Percentiles rank a stretch among this genome's conserved stretches.
These are phyloP conservation scores for Verbascum thapsus DNA, from an alignment of 257 asterid species.

Conservation along the genomic window DNA sequence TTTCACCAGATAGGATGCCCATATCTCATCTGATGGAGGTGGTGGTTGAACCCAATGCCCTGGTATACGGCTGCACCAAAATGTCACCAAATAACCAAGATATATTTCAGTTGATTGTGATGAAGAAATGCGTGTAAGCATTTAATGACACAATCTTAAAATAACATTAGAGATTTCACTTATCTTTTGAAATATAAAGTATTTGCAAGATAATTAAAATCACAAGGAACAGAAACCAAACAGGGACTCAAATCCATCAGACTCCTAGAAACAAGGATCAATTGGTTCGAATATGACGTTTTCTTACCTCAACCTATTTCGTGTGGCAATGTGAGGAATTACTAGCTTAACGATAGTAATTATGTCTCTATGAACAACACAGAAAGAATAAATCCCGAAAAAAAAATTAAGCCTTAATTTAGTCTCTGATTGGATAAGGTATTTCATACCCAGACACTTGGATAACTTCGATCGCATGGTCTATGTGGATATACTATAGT, in stretches of 20 bases:
- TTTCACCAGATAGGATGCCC: conserved; percentile 85
- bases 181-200: not conserved
- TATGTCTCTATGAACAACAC: not conserved
- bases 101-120: not conserved
- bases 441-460: not conserved
- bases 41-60: conserved; percentile 95
- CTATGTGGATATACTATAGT: not conserved
- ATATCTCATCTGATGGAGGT: conserved; percentile 78
- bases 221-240: not conserved
- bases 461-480: not conserved
- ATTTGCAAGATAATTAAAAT: not conserved
- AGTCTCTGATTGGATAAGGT: not conserved
- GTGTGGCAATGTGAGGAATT: too few species aligned
- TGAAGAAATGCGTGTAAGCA: not conserved
- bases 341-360: not conserved
- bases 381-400: not conserved
- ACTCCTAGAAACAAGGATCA: too few species aligned
- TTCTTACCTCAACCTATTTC: too few species aligned
- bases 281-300: too few species aligned
- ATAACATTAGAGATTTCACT: not conserved
- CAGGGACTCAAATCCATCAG: too few species aligned
- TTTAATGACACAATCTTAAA: not conserved
- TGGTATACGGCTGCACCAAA: conserved; percentile 77
- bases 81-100: conserved; percentile 20
- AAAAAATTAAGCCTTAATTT: not conserved